Conservation (phyloP, 1,284 basidiomycete species). For the Xerocomus amazonicus region DNA sequence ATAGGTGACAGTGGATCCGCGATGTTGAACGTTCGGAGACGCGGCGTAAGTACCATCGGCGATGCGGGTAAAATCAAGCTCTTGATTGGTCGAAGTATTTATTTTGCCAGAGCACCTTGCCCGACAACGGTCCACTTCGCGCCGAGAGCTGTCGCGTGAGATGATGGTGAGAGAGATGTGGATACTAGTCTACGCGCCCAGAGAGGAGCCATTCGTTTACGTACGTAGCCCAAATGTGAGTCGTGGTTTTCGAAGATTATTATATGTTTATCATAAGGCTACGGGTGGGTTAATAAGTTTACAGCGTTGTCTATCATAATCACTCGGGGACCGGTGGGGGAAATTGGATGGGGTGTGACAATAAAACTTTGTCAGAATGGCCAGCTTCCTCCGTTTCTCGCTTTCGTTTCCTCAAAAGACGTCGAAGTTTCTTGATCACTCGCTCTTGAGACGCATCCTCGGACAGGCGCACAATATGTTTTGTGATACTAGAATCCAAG, state of each 20-base stretch:
- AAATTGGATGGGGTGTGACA: slow-evolving; percentile 7
- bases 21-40: slow-evolving; percentile 36
- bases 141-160: slow-evolving; percentile 13
- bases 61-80: slow-evolving; percentile 10
- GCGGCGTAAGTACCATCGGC: slow-evolving; percentile 35
- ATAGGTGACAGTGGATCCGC: slow-evolving; percentile 30
- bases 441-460: slow-evolving; percentile 36
- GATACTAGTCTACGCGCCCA: slow-evolving; percentile 8
- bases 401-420: slow-evolving; percentile 44
- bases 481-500: slow-evolving; percentile 38
- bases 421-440: slow-evolving; percentile 42
- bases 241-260: too few species aligned
- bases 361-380: slow-evolving; percentile 1
- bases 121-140: slow-evolving; percentile 12
- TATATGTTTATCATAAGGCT: too few species aligned
- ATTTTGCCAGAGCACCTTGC: slow-evolving; percentile 16
- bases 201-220: slow-evolving; percentile 31
- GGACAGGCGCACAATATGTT: slow-evolving; percentile 48
- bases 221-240: slow-evolving; percentile 21
- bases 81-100: slow-evolving; percentile 15
- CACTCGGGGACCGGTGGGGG: neutral
- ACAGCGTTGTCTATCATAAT: slow-evolving; percentile 14
- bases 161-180: slow-evolving; percentile 24
- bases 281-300: slow-evolving; percentile 10
- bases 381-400: slow-evolving; percentile 9